Evolutionary conservation across 73 alveolate species (phyloP), one percentile per base, ranked within the genome.

Genomic region (Tetrahymena malaccensis): DNA sequence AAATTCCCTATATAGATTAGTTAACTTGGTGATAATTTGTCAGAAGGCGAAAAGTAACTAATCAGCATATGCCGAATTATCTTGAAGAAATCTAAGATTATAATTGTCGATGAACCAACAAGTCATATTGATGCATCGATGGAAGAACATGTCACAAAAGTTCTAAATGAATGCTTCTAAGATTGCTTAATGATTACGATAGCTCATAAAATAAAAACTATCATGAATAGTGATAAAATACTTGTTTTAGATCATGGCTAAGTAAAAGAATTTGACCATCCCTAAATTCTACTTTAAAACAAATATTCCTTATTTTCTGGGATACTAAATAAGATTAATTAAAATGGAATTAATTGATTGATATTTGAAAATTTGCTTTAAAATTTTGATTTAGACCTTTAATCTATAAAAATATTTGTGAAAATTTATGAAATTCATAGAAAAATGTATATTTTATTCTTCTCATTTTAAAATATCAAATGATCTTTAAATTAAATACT

Each of bases 51-150:
- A 96, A 96, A 96, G 85, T 94, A 96, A 85, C 95, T 96, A 85
- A 94, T 96, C 70, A 94, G 96, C 31, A 96, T 96, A 93, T 94
- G 83, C 94, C 34, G 98, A 33, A 96, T 96, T 22, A 50, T 97
- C 13, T 94, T 96, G 50, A 96, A 94, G 96, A 95, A 96, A 93
- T 95, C 96, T 94, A 95, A 89, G 57, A 96, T 96, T 6, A 85
- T 96, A 55, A 50, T 96, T 35, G 97, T 96, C 43, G 98, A 96
- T 94, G 98, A 96, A 55, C 97, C 98, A 25, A 96, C 98, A 3
- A 96, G 97, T 10, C 95, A 95, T 94, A 96, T 96, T 10, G 98
- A 96, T 94, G 85, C 55, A 35, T 17, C 84, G 85, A 96, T 97
- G 93, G 98, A 96, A 95, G 98, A 96, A 93, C 95, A 95, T 43